Conservation (phyloP, 495 filamentous ascomycete genomes). For the Podospora pseudopauciseta region DNA sequence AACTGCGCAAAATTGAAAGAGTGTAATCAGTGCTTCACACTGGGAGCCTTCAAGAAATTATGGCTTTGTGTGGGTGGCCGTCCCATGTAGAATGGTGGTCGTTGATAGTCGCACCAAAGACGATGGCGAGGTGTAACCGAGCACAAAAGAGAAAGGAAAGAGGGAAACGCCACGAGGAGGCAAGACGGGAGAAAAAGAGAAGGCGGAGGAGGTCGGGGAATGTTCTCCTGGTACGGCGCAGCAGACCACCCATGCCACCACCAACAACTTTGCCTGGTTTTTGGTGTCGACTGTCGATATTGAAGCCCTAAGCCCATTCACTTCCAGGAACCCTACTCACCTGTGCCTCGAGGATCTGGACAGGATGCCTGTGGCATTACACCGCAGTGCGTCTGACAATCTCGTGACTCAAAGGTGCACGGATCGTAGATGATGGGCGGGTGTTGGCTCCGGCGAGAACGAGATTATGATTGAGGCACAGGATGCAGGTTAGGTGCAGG, state of each 20-base stretch:
- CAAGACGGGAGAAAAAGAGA: background rate
- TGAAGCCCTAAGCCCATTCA: background rate
- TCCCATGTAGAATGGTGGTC: constrained; percentile 1
- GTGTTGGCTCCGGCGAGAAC: too few relatives aligned
- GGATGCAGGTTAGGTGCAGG: too few relatives aligned
- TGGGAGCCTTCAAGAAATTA: background rate
- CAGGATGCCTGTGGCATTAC: too few relatives aligned
- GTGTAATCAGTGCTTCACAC: background rate
- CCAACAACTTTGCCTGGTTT: background rate
- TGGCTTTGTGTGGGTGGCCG: background rate
- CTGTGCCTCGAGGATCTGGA: too few relatives aligned
- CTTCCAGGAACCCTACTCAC: too few relatives aligned
- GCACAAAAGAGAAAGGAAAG: background rate
- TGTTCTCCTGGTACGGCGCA: background rate
- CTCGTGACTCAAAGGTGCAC: too few relatives aligned
- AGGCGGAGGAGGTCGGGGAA: background rate
- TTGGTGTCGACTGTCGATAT: background rate
- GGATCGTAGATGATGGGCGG: too few relatives aligned
- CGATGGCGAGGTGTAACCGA: background rate
- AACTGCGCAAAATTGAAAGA: background rate
- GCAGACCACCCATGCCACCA: background rate
- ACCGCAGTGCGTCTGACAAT: too few relatives aligned
- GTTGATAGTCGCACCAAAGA: background rate
- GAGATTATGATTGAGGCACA: too few relatives aligned
- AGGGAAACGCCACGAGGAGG: background rate